Percentiles rank a stretch among this genome's conserved stretches.
Evolutionary conservation across 805 yeast genomes (phyloP).

Genomic region (Blastobotrys parvus): DNA sequence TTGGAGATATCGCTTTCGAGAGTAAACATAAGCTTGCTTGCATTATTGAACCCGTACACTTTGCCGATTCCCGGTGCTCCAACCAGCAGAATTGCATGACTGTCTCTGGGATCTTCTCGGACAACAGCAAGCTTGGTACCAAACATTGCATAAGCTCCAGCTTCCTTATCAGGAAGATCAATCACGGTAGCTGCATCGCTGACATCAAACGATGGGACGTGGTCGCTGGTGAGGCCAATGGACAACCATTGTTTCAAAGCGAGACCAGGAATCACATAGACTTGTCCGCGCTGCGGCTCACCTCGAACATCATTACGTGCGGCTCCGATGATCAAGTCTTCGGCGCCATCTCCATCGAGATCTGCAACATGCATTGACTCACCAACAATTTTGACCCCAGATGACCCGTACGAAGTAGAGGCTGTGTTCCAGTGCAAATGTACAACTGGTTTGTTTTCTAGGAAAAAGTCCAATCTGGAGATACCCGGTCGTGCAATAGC

Average conservation of each 20-base stretch:
- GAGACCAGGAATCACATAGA: slow-evolving; percentile 28
- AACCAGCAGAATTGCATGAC: slow-evolving; percentile 19
- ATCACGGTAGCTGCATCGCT: background rate
- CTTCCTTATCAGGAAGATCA: background rate
- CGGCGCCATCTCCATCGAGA: slow-evolving; percentile 32
- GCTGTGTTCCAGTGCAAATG: slow-evolving; percentile 25
- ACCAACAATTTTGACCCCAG: slow-evolving; percentile 40
- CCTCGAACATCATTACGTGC: slow-evolving; percentile 32
- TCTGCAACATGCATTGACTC: slow-evolving; percentile 27
- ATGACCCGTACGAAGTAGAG: slow-evolving; percentile 28
- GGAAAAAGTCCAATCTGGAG: slow-evolving; percentile 35
- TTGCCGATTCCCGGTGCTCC: slow-evolving; percentile 33
- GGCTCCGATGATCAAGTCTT: slow-evolving; percentile 39
- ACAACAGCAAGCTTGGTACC: background rate
- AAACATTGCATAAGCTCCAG: too few relatives aligned
- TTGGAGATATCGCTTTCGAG: slow-evolving; percentile 10
- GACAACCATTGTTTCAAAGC: background rate
- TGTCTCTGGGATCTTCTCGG: background rate
- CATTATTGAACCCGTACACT: slow-evolving; percentile 31
- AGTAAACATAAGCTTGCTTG: slow-evolving; percentile 8
- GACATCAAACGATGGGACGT: background rate
- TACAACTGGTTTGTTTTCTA: slow-evolving; percentile 19
- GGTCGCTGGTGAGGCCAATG: too few relatives aligned
- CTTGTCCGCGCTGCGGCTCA: slow-evolving; percentile 31
- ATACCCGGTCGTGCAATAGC: slow-evolving; percentile 46